Evolutionary conservation across 331 rosid species (phyloP).

Genomic region (Dryas integrifolia): DNA sequence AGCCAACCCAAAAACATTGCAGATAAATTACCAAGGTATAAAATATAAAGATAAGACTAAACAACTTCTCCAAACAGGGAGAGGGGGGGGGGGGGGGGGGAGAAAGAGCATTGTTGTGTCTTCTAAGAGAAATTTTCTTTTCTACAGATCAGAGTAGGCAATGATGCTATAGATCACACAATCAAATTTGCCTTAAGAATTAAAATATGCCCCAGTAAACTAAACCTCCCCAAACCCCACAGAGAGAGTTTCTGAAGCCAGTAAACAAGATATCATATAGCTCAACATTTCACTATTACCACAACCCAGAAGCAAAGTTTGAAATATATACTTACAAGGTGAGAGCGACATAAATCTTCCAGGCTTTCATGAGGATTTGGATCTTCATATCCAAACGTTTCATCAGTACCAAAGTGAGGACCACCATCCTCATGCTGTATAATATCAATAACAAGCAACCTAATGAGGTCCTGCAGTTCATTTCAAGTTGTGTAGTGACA

Average conservation of each 20-base stretch:
- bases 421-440: conserved; percentile 49
- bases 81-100: neutral
- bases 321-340: conserved; percentile 58
- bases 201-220: neutral
- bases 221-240: neutral
- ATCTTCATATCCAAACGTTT: conserved; percentile 43
- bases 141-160: neutral
- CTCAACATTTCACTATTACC: conserved; percentile 4
- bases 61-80: neutral
- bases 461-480: conserved; percentile 2
- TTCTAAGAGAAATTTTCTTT: neutral
- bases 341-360: conserved; percentile 96
- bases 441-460: conserved; percentile 32
- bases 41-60: too few species aligned
- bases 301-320: conserved; percentile 10
- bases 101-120: neutral
- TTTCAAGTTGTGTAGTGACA: neutral
- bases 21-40: neutral
- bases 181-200: neutral
- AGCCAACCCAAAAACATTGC: conserved; percentile 15
- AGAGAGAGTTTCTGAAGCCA: neutral
- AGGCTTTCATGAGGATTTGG: conserved; percentile 57
- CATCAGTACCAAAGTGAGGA: conserved; percentile 42
- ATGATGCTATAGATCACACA: neutral
- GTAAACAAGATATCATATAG: neutral